Evolutionary conservation across 164 flowering plant species (phyloP), one percentile per base, ranked within the genome.

Genomic region (Protea cynaroides): DNA sequence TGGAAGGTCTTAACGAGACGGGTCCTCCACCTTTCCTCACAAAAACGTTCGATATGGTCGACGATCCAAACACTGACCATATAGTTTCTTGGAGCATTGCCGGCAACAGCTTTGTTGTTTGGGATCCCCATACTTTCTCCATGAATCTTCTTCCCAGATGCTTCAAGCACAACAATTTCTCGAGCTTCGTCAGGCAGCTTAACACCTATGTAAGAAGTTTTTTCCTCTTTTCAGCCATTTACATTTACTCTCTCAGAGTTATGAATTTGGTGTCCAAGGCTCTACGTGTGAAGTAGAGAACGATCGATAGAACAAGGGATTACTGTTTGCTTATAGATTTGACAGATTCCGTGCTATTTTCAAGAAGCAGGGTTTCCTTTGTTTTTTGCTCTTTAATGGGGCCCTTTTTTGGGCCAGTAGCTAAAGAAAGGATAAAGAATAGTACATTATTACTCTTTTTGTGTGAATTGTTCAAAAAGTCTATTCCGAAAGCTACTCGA

Each of bases 161-260:
- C 77, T 90, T 90, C 84, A 90, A 90, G 79, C 94, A 90, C 81
- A 87, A 74, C 79, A 90, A 87, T 65, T 87, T 87, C 83, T 89
- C 96, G 15, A 87, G 96, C 85, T 89, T 89, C 76, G 84, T 89
- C 59, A 75, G 96, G 68, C 92, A 89, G 72, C 92, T 87, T 65
- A 87, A 87, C 46, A 87, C 93, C 47, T 90, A 87, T 79, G 97
- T 84, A 68, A 86, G 91, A 29, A 29, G 34, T 29, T 77, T 38
- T 22, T 46, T 25, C 8, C 36, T n/a, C 22, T 56, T 9, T 1
- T 29, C 14, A 38, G 21, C 1, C 6, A 18, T 34, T 25, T 51
- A 38, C 34, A 23, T 58, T 46, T 14, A 14, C 15, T 14, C 14
- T 46, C 14, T 14, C 2, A 2, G 3, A n/a, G n/a, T 17, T 17